Percentiles rank a stretch among this genome's conserved stretches.
phyloP scores from a whole-genome alignment of 345 rosid species.

The Eucalyptus pauciflora region DNA sequence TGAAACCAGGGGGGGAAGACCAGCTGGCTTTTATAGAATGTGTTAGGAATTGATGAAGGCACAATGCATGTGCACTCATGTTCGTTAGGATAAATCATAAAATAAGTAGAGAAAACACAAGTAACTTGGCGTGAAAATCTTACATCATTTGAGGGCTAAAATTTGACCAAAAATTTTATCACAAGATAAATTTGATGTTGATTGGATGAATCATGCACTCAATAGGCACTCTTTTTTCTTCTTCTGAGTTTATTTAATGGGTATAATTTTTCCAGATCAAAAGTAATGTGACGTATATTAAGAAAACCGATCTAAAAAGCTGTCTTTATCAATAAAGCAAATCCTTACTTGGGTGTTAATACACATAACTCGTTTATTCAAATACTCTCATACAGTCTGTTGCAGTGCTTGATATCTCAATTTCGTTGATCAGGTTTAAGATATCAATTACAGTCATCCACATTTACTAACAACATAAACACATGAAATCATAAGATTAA shows the following conservation, averaged over 20 bases:
- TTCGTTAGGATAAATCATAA: neutral
- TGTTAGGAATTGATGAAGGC: neutral
- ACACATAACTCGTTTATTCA: neutral
- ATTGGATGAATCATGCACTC: neutral
- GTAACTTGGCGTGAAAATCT: neutral
- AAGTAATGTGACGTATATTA: rapidly evolving
- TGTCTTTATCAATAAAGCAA: neutral
- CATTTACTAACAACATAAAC: neutral
- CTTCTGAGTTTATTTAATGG: neutral
- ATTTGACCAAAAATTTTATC: neutral
- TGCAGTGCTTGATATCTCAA: neutral
- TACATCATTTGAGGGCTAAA: neutral
- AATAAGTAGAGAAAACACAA: neutral
- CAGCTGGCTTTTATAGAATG: neutral
- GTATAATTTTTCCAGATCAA: neutral
- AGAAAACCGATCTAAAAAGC: neutral
- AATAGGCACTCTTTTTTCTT: neutral
- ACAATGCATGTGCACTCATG: neutral
- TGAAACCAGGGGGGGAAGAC: neutral
- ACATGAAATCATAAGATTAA: neutral
- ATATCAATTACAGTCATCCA: neutral
- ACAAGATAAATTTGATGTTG: neutral
- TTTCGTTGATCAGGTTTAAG: rapidly evolving
- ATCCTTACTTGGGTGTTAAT: neutral
- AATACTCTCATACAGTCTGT: rapidly evolving